Evolutionary conservation across 208 protist species (phyloP).

Genomic region (Balamuthia mandrillaris): DNA sequence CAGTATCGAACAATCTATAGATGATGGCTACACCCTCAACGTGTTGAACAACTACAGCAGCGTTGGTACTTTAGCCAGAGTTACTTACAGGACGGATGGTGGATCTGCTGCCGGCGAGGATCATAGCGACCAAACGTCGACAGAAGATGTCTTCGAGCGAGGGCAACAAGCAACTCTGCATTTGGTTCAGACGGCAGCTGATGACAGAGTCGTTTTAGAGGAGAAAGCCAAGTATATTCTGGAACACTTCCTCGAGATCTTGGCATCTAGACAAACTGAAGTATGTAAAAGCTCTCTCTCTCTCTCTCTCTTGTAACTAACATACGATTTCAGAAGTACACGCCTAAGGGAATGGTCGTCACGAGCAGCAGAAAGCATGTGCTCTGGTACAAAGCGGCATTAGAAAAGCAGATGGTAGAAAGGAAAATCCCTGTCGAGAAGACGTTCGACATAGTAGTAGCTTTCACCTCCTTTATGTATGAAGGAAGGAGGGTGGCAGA

Average conservation of each 20-base stretch:
- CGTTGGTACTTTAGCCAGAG: constrained; percentile 11
- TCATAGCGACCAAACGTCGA: too few relatives aligned
- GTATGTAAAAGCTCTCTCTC: not conserved
- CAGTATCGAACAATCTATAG: constrained; percentile 3
- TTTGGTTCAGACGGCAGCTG: constrained; percentile 15
- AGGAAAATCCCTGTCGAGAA: not conserved
- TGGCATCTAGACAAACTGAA: not conserved
- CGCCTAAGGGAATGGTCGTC: not conserved
- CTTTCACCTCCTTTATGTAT: not conserved
- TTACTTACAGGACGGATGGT: not conserved
- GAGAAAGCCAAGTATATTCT: constrained; percentile 18
- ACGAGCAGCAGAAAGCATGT: constrained; percentile 9
- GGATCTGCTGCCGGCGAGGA: too few relatives aligned
- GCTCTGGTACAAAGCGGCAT: constrained; percentile 16
- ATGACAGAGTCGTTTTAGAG: not conserved
- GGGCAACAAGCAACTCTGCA: not conserved
- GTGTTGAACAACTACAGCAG: constrained; percentile 3
- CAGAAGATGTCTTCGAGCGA: not conserved
- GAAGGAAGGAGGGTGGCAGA: not conserved
- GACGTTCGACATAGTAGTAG: not conserved
- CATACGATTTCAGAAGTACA: not conserved
- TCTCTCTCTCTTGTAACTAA: not conserved
- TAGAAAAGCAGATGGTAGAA: not conserved
- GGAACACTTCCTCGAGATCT: not conserved
- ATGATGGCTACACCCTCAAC: not conserved